Evolutionary conservation across 768 basidiomycete species (phyloP), one percentile per base, ranked within the genome.

Genomic region (Trichaptum fuscoviolaceum): DNA sequence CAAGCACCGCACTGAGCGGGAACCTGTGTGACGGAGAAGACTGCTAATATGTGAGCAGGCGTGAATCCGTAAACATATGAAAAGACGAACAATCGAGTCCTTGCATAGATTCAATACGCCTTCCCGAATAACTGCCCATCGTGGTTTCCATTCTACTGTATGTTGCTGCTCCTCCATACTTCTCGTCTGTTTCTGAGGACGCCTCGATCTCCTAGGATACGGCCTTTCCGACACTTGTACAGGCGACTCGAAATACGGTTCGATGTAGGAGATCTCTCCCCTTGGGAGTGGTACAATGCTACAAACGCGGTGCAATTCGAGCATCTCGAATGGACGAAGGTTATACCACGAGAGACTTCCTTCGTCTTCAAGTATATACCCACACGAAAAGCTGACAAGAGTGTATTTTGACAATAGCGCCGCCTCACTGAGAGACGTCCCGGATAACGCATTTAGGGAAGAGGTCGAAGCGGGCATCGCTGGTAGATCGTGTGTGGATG

Each of bases 321-420:
- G 80, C 1, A 93, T 80, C 69, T 92, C 91, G 68, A 86, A 79
- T 0, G 87, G 83, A 7, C 79, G 76, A 24, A 92, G 71, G 57
- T 82, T 77, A 71, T 90, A 91, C 82, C 86, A 88, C 0, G 82
- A 76, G 26, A 84, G 71, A 10, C 78, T 68, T 59, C 82, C 83
- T 24, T 88, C 85, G 71, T 91, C 90, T 71, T 92, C 87, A 34
- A 92, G 82, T 17, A 89, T 75, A 69, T 89, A 83, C 3, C 89
- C 88, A 0, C 90, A 90, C 1, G 89, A 84, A 71, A 87, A 91
- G 1, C 87, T 83, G 20, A 91, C 71, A 15, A 92, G 78, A 0
- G 82, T 80, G 73, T 84, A 87, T 63, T 77, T 7, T 76, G 57
- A 74, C 71, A 17, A 20, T 5, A 58, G 23, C 20, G 35, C 30